Percentiles rank a stretch among this genome's conserved stretches.
Conservation (phyloP, 1,284 basidiomycete species). For the Fomitopsis betulina region DNA sequence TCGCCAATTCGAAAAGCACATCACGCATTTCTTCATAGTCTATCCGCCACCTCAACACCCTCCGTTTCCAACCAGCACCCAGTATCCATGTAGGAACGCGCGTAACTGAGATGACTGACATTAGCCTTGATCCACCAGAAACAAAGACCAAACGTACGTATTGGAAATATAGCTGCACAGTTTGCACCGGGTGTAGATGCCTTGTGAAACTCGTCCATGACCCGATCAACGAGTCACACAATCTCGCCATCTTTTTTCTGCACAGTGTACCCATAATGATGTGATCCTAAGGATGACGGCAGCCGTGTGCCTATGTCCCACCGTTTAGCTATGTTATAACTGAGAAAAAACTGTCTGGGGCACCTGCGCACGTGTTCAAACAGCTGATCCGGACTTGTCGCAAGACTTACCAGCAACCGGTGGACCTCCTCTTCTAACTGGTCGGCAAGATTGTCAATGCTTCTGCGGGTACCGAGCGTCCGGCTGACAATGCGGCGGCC, state of each 20-base stretch:
- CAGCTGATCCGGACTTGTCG: neutral
- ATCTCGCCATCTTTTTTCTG: constrained; percentile 24
- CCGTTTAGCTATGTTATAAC: too few relatives aligned
- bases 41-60: constrained; percentile 11
- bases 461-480: too few relatives aligned
- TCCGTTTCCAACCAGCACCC: constrained; percentile 20
- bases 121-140: neutral
- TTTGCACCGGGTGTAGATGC: constrained; percentile 24
- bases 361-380: neutral
- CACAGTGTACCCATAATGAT: constrained; percentile 33
- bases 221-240: constrained; percentile 26
- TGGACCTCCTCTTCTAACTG: too few relatives aligned
- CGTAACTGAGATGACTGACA: constrained; percentile 6
- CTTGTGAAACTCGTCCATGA: constrained; percentile 24
- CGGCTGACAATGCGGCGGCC: constrained; percentile 39
- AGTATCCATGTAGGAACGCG: constrained; percentile 27
- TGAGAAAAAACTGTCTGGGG: too few relatives aligned
- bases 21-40: constrained; percentile 20
- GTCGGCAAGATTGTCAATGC: too few relatives aligned
- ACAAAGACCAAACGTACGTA: constrained; percentile 24
- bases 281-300: constrained; percentile 30
- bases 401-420: too few relatives aligned
- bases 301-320: constrained; percentile 30
- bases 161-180: constrained; percentile 27
- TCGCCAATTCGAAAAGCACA: constrained; percentile 20